Evolutionary conservation across 179 eudicot species (phyloP), one percentile per base, ranked within the genome.

Genomic region (Heliamphora pulchella): DNA sequence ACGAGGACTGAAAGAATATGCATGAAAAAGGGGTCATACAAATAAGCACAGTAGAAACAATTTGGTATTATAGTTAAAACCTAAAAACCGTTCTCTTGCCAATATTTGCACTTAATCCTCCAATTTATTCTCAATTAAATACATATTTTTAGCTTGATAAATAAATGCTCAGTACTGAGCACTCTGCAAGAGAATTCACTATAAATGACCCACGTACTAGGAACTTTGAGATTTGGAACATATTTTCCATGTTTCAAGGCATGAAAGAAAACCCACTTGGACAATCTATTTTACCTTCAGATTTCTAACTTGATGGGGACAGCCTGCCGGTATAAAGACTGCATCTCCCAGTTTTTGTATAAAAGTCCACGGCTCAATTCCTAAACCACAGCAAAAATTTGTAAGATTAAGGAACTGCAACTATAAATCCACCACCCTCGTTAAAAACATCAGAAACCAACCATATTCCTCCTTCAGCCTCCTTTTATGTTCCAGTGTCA

Each of bases 221-320:
- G 18, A 3, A 76, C 9, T 43, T 17, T 8, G 46, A 62, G 5
- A 61, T 11, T 15, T 6, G 46, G 46, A 43, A 43, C 73, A 15
- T 1, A 44, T 69, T 4, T 69, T 17, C 3, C 11, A 31, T 31
- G 48, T 1, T 62, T 48, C 63, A 63, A 41, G 20, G 47, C 6
- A 54, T 8, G 14, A 5, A 22, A 78, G 20, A 58, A 72, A 41
- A 63, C 46, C n/a, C 2, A 72, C 75, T 72, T 47, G 6, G 18
- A 66, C 5, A 41, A 50, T 8, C 53, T 48, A 44, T 17, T 46
- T 74, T 81, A 91, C 94, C 91, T 91, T 86, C 80, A 89, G 84
- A 79, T 92, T 91, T 80, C 97, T 86, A 57, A 92, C 92, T 86
- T 92, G 97, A 75, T 92, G 91, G 3, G 97, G 97, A 73, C 94